Evolutionary conservation across 2,329 filamentous ascomycete genomes (phyloP).

Genomic region (Penicillium polonicum): DNA sequence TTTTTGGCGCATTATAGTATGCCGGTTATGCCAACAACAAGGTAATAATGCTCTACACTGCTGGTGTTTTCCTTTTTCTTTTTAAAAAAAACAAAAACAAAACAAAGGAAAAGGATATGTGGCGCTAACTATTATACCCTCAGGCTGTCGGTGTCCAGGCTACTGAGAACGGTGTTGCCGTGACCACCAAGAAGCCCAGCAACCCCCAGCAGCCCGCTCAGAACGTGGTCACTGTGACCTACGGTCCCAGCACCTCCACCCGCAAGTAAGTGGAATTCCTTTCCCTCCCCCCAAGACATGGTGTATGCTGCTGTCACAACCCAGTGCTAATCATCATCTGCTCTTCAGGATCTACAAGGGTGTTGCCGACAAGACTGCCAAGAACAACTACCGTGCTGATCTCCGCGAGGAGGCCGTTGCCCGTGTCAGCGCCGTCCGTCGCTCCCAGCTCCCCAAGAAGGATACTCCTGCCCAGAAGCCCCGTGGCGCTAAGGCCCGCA

Average conservation of each 20-base stretch:
- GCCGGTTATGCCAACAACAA: slow-evolving; percentile 92
- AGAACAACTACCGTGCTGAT: slow-evolving; percentile 80
- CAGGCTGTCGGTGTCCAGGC: slow-evolving; percentile 80
- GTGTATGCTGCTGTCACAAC: slow-evolving; percentile 1
- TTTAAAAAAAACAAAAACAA: too few relatives aligned
- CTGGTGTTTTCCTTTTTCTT: slow-evolving; percentile 1
- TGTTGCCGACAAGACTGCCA: slow-evolving; percentile 78
- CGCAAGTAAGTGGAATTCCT: slow-evolving; percentile 65
- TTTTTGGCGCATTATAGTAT: slow-evolving; percentile 57
- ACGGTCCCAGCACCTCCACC: slow-evolving; percentile 69
- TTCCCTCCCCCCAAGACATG: background rate
- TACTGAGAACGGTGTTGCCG: slow-evolving; percentile 72
- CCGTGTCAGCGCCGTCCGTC: slow-evolving; percentile 81
- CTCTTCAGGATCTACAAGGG: slow-evolving; percentile 75
- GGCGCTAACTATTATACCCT: slow-evolving; percentile 4
- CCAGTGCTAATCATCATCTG: background rate
- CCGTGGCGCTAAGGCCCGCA: slow-evolving; percentile 74
- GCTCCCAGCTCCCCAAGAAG: slow-evolving; percentile 77
- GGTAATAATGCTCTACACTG: slow-evolving; percentile 53
- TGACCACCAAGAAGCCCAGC: slow-evolving; percentile 81
- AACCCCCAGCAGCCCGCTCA: slow-evolving; percentile 71
- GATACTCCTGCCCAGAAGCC: slow-evolving; percentile 69
- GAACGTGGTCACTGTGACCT: slow-evolving; percentile 63
- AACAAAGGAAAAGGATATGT: too few relatives aligned
- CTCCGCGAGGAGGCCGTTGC: slow-evolving; percentile 75